phyloP scores from a whole-genome alignment of 2,329 filamentous ascomycete species.

The Scopulariopsis brevicaulis region DNA sequence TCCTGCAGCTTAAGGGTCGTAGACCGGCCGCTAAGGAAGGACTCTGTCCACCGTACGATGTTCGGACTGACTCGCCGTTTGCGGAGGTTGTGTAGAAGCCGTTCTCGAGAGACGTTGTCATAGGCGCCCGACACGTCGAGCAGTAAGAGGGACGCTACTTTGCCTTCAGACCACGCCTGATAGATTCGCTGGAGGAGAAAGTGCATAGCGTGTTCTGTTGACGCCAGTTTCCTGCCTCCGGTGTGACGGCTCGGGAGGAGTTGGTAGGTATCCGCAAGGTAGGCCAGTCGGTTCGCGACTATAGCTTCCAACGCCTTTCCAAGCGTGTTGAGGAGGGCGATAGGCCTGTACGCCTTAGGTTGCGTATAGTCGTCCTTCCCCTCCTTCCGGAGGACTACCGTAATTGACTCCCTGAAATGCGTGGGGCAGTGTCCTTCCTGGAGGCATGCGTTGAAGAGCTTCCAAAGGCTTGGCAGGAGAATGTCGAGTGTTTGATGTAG shows the following conservation, averaged over 20 bases:
- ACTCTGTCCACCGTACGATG: slow-evolving; percentile 11
- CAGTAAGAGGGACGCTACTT: slow-evolving; percentile 8
- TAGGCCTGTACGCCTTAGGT: slow-evolving; percentile 10
- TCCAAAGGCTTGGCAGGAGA: slow-evolving; percentile 7
- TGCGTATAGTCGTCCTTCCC: slow-evolving; percentile 10
- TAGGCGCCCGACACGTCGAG: slow-evolving; percentile 7
- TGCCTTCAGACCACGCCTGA: slow-evolving; percentile 5
- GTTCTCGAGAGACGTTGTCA: no score
- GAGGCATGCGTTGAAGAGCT: slow-evolving; percentile 10
- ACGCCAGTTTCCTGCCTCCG: no score
- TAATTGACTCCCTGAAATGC: slow-evolving; percentile 9
- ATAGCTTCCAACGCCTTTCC: slow-evolving; percentile 9
- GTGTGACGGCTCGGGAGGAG: no score
- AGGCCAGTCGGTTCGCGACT: slow-evolving; percentile 7
- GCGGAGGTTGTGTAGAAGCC: slow-evolving; percentile 9
- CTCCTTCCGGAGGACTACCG: slow-evolving; percentile 8
- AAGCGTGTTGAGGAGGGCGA: slow-evolving; percentile 9
- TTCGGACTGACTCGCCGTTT: slow-evolving; percentile 8
- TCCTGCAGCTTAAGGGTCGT: slow-evolving; percentile 8
- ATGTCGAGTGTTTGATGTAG: slow-evolving; percentile 9
- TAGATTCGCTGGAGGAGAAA: slow-evolving; percentile 7
- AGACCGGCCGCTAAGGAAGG: slow-evolving; percentile 8
- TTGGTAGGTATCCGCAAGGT: slow-evolving; percentile 7
- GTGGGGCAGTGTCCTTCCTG: slow-evolving; percentile 8
- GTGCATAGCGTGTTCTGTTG: slow-evolving; percentile 7